A percentile compares a stretch with the other conserved stretches of the same genome.
Evolutionary conservation across 1,284 basidiomycete genomes (phyloP).

Genomic region (Irpex rosettiformis): DNA sequence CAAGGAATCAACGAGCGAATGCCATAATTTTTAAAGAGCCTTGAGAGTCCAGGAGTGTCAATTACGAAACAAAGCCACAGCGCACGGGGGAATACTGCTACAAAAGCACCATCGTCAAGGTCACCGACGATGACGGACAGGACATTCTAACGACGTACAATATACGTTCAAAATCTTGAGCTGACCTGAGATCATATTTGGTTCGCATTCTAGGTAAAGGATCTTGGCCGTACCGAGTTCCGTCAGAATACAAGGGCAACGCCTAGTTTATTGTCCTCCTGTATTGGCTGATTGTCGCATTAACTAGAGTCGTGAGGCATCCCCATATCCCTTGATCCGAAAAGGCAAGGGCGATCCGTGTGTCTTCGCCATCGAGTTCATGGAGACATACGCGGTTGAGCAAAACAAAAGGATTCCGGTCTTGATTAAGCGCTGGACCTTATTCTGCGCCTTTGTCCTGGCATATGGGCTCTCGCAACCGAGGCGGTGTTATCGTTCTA

Average conservation of each 20-base stretch:
- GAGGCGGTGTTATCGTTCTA: neutral
- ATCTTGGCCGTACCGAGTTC: neutral
- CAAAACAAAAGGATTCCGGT: neutral
- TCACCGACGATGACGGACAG: neutral
- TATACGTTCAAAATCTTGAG: neutral
- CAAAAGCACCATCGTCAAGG: conserved; percentile 5
- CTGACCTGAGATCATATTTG: neutral
- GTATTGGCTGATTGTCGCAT: neutral
- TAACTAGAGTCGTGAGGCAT: neutral
- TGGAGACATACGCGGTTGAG: neutral
- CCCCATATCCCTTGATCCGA: neutral
- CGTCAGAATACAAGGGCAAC: neutral
- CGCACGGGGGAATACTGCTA: neutral
- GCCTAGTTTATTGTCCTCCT: neutral
- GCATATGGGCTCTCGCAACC: neutral
- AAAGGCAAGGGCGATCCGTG: neutral
- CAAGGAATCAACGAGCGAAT: neutral
- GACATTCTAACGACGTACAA: neutral
- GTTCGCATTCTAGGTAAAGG: neutral
- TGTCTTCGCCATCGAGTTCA: neutral
- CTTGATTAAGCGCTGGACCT: neutral
- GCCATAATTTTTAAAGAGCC: neutral
- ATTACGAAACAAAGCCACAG: neutral
- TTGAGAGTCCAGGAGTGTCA: neutral
- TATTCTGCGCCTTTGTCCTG: conserved; percentile 1